Percentiles rank a stretch among this genome's conserved stretches.
Evolutionary conservation across 768 basidiomycete species (phyloP).

Genomic region (Guyanaporus albipodus): DNA sequence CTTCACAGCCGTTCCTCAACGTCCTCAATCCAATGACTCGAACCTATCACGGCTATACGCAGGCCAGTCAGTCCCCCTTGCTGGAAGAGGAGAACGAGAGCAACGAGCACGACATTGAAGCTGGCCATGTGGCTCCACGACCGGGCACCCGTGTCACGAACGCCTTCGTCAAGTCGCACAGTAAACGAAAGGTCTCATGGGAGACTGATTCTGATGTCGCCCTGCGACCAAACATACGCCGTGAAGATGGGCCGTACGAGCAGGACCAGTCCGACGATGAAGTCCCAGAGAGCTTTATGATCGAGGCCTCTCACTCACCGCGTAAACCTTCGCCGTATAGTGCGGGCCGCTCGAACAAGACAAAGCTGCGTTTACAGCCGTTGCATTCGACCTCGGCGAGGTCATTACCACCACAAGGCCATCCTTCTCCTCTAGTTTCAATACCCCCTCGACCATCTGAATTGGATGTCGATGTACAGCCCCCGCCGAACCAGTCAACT

Average conservation of each 20-base stretch:
- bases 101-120: constrained; percentile 56
- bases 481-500: constrained; percentile 18
- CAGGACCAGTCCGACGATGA: constrained; percentile 75
- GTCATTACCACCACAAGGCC: constrained; percentile 36
- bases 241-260: constrained; percentile 56
- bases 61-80: constrained; percentile 66
- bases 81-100: constrained; percentile 63
- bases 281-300: constrained; percentile 82
- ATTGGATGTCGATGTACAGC: constrained; percentile 39
- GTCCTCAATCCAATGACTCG: constrained; percentile 80
- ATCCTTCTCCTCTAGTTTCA: constrained; percentile 39
- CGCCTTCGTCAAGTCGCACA: constrained; percentile 35
- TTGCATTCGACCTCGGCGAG: constrained; percentile 47
- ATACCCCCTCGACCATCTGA: constrained; percentile 67
- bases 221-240: constrained; percentile 68
- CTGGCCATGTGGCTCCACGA: constrained; percentile 44
- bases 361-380: constrained; percentile 44
- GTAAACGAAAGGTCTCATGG: constrained; percentile 57
- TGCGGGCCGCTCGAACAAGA: constrained; percentile 28
- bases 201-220: constrained; percentile 48
- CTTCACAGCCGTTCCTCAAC: constrained; percentile 75
- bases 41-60: constrained; percentile 69
- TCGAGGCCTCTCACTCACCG: constrained; percentile 56
- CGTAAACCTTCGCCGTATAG: constrained; percentile 35
- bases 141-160: constrained; percentile 31